Base-by-base conservation (phyloP, 1,284 basidiomycete species). In the Erythrobasidium hasegawianum region DNA sequence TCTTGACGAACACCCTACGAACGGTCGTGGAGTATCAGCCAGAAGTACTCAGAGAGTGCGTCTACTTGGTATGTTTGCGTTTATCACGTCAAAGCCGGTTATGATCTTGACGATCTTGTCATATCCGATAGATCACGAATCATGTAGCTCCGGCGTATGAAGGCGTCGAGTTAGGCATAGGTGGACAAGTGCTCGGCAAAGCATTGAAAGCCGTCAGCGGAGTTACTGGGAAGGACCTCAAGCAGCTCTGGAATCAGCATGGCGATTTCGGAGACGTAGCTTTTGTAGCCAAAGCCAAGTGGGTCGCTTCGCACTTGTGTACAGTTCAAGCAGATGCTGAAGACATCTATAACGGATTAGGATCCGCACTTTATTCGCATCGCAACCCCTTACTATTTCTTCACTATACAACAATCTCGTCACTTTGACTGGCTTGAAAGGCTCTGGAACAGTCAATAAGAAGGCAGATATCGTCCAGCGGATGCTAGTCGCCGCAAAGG, bases 131-230 rank as follows among this genome's bases (percentile, higher is more conserved):
- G 62, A 69, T 66, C 43, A 90, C 89, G 26, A 96, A 94, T 77
- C 85, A 89, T 39, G 83, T 96, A 39, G 84, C 86, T 0, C 90
- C 92, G 16, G 71, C 77, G 0, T 78, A 79, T 68, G 78, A 77
- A 29, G 77, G 76, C 45, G 70, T 77, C 14, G 78, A 79, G 66
- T 76, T 79, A 13, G 78, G 78, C 1, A 68, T 79, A 7, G 78
- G 78, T 8, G 72, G 76, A 10, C 87, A 88, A 54, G 83, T 89
- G 62, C 83, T 95, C 64, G 86, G 86, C 5, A 87, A 86, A 70
- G 87, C 88, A 2, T 85, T 95, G 50, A 87, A 87, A 75, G 84
- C 89, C 69, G 85, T 91, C 20, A 92, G 89, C 1, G 91, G 91
- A 9, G 80, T 89, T 16, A 84, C 86, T 9, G 74, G 85, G 18